Conservation (phyloP, 2,329 filamentous ascomycete genomes). For the Fusarium dimerum region DNA sequence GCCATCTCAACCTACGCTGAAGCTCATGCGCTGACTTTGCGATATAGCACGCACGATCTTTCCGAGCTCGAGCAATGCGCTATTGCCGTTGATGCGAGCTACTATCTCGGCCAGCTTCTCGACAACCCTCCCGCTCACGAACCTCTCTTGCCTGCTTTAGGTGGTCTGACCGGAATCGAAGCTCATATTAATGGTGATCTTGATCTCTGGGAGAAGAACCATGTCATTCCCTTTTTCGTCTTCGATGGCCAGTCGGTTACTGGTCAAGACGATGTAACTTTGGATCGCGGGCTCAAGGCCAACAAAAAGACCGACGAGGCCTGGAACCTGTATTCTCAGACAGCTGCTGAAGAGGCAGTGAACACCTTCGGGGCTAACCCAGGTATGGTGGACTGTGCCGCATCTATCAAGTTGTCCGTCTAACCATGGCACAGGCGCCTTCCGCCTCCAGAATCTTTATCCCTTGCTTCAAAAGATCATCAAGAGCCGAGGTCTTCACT, state of each 20-base stretch:
- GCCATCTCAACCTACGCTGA: conserved; percentile 4
- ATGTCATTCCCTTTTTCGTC: conserved; percentile 81
- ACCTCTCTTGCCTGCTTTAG: conserved; percentile 85
- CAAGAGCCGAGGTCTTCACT: conserved; percentile 67
- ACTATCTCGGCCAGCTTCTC: conserved; percentile 82
- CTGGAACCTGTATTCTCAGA: conserved; percentile 84
- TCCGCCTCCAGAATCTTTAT: conserved; percentile 70
- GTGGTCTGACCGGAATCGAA: conserved; percentile 80
- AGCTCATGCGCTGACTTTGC: conserved; percentile 22
- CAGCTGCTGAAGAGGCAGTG: conserved; percentile 79
- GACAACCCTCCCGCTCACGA: conserved; percentile 72
- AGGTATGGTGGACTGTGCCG: conserved; percentile 49
- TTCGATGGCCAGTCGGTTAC: conserved; percentile 86
- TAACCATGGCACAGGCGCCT: conserved; percentile 57
- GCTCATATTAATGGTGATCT: conserved; percentile 76
- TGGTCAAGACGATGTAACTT: conserved; percentile 70
- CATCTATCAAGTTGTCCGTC: conserved; percentile 16
- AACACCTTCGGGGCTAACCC: conserved; percentile 78
- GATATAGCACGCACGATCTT: conserved; percentile 58
- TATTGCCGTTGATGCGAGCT: conserved; percentile 84
- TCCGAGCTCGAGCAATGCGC: conserved; percentile 72
- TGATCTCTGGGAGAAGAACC: conserved; percentile 66
- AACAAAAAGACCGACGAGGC: conserved; percentile 73
- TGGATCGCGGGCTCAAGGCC: conserved; percentile 65
- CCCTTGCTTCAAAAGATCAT: conserved; percentile 76